A percentile compares a stretch with the other conserved stretches of the same genome.
phyloP scores from a whole-genome alignment of 148 eudicot genomes.

The Vaccinium myrtillus region DNA sequence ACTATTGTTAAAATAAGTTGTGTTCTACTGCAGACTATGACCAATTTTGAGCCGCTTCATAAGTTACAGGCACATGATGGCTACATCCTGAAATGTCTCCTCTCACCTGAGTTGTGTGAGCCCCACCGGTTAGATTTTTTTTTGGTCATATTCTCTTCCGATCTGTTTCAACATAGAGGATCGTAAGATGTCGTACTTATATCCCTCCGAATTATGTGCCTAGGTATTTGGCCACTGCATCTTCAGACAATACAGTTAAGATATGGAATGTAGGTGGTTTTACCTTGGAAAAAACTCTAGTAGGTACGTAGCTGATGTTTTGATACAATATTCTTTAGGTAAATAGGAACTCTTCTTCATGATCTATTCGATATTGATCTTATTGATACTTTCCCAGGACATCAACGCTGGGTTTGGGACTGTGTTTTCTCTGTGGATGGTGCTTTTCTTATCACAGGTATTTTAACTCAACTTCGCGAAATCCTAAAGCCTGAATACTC shows the following conservation, averaged over 20 bases:
- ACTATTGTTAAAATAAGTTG: neutral
- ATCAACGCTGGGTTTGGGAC: slow-evolving; percentile 99
- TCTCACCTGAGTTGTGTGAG: slow-evolving; percentile 89
- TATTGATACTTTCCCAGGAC: slow-evolving; percentile 53
- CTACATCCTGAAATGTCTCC: slow-evolving; percentile 93
- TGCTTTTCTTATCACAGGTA: slow-evolving; percentile 95
- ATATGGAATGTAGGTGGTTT: slow-evolving; percentile 93
- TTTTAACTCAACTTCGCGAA: neutral
- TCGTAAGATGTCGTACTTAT: neutral
- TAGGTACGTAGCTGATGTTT: slow-evolving; percentile 14
- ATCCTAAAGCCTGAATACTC: neutral
- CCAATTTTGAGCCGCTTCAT: slow-evolving; percentile 96
- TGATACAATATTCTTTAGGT: neutral
- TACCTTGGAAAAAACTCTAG: slow-evolving; percentile 75
- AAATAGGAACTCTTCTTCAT: slow-evolving; percentile 5
- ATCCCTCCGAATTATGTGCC: slow-evolving; percentile 10
- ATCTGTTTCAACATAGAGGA: neutral
- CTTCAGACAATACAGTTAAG: slow-evolving; percentile 88
- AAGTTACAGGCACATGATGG: slow-evolving; percentile 93
- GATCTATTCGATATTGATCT: neutral
- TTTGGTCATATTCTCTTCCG: neutral
- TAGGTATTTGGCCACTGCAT: slow-evolving; percentile 97
- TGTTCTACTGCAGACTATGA: slow-evolving; percentile 72
- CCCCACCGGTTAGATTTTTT: slow-evolving; percentile 52
- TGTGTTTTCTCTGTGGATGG: slow-evolving; percentile 98